Percentiles rank a stretch among this genome's conserved stretches.
Evolutionary conservation across 805 yeast genomes (phyloP).

Genomic region (Wickerhamomyces bisporus): DNA sequence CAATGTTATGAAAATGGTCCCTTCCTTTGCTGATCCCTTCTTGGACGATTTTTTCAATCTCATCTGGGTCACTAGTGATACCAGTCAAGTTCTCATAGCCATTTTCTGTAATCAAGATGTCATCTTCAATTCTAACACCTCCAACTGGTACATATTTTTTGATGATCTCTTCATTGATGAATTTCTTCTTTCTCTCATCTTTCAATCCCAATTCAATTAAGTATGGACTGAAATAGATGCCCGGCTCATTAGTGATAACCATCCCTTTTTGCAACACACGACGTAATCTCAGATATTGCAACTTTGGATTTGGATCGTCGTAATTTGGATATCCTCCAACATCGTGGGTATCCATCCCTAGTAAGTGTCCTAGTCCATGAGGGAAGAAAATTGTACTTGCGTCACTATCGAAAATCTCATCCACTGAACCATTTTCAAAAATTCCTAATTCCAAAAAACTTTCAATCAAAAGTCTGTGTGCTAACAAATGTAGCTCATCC

Average conservation of each 20-base stretch:
- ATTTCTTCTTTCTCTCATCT: constrained; percentile 29
- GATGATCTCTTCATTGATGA: constrained; percentile 57
- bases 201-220: constrained; percentile 61
- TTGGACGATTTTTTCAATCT: constrained; percentile 71
- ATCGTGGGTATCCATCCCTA: constrained; percentile 96
- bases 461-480: constrained; percentile 73
- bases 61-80: constrained; percentile 81
- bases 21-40: constrained; percentile 61
- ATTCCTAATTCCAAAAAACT: constrained; percentile 72
- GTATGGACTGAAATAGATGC: constrained; percentile 84
- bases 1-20: constrained; percentile 50
- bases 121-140: constrained; percentile 97
- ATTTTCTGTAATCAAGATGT: constrained; percentile 65
- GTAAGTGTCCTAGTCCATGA: constrained; percentile 90
- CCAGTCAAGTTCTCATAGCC: constrained; percentile 82
- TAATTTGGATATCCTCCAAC: constrained; percentile 88
- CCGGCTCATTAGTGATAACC: constrained; percentile 95
- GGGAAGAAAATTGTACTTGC: constrained; percentile 83
- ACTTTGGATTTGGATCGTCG: constrained; percentile 72
- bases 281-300: constrained; percentile 75
- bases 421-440: constrained; percentile 52
- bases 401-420: constrained; percentile 66
- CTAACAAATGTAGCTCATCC: constrained; percentile 78
- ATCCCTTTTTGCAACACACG: constrained; percentile 66
- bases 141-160: constrained; percentile 84